Percentiles rank a stretch among this genome's conserved stretches.
These are phyloP conservation scores for Martiniozyma abietophila DNA, from an alignment of 805 yeast species.

Conservation along the genomic window DNA sequence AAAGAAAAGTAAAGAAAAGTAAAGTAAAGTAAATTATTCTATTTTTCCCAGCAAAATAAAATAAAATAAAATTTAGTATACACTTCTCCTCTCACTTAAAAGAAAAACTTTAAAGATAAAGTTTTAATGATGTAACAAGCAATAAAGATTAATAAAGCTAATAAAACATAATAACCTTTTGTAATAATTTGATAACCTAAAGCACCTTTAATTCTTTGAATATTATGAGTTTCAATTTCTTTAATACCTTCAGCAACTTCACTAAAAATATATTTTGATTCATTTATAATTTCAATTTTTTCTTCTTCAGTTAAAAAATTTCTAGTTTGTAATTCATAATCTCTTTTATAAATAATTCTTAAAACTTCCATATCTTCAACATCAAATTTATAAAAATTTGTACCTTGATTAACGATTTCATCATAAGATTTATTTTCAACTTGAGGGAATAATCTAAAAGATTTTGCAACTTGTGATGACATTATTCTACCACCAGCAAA, in stretches of 20 bases:
- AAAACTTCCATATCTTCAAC: constrained; percentile 53
- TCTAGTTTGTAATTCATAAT: constrained; percentile 71
- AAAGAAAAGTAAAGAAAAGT: neutral
- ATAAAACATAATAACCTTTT: constrained; percentile 39
- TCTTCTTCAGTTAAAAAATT: constrained; percentile 59
- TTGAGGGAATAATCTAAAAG: constrained; percentile 69
- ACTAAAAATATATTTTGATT: constrained; percentile 54
- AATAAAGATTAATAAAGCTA: constrained; percentile 27
- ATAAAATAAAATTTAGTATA: no score
- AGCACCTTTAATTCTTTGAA: constrained; percentile 44
- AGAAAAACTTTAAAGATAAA: no score
- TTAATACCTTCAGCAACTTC: constrained; percentile 51
- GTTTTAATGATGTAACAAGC: constrained; percentile 22
- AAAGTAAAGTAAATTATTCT: neutral
- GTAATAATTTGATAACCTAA: constrained; percentile 45
- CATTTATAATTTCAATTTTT: constrained; percentile 60
- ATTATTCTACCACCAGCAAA: constrained; percentile 81
- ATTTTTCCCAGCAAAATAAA: neutral
- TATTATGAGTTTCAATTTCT: constrained; percentile 62
- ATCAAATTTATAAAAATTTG: constrained; percentile 65
- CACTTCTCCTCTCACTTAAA: no score
- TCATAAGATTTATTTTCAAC: constrained; percentile 56
- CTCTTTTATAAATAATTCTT: constrained; percentile 59
- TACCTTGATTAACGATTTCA: constrained; percentile 52
- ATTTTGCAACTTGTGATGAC: constrained; percentile 54